phyloP scores from a whole-genome alignment of 345 rosid species.

The Aquilaria sinensis region DNA sequence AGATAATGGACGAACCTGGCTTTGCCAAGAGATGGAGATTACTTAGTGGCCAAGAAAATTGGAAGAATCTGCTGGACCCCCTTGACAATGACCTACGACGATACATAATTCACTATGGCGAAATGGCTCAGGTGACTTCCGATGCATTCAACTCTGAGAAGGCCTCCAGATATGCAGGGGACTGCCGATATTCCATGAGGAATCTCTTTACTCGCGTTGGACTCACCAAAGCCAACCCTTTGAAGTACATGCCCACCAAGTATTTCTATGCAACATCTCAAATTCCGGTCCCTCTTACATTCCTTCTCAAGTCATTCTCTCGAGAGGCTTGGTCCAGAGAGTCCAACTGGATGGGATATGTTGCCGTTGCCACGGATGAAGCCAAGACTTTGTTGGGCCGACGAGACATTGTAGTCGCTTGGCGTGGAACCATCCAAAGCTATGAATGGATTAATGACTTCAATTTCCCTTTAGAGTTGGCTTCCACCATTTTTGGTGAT shows the following conservation, averaged over 20 bases:
- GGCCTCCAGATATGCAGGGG: constrained; percentile 16
- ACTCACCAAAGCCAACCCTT: constrained; percentile 6
- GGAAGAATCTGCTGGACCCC: no score
- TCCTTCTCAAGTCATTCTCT: constrained; percentile 28
- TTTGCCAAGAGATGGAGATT: no score
- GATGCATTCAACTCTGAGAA: constrained; percentile 33
- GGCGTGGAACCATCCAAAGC: constrained; percentile 42
- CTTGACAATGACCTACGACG: no score
- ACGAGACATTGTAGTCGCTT: constrained; percentile 44
- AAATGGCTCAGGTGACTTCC: constrained; percentile 38
- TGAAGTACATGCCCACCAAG: constrained; percentile 33
- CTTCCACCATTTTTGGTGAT: constrained; percentile 17
- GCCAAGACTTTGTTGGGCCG: constrained; percentile 42
- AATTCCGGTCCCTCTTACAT: constrained; percentile 24
- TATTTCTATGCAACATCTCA: constrained; percentile 55
- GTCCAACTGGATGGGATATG: constrained; percentile 55
- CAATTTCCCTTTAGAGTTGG: constrained; percentile 26
- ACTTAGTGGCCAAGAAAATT: no score
- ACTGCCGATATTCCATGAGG: constrained; percentile 4
- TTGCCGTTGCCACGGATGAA: constrained; percentile 45
- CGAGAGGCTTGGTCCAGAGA: constrained; percentile 27
- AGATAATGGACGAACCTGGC: no score
- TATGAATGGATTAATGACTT: constrained; percentile 42
- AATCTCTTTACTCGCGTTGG: no score
- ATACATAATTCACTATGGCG: constrained; percentile 6